Conservation (phyloP, 495 filamentous ascomycete species). For the Filosporella fistucella region DNA sequence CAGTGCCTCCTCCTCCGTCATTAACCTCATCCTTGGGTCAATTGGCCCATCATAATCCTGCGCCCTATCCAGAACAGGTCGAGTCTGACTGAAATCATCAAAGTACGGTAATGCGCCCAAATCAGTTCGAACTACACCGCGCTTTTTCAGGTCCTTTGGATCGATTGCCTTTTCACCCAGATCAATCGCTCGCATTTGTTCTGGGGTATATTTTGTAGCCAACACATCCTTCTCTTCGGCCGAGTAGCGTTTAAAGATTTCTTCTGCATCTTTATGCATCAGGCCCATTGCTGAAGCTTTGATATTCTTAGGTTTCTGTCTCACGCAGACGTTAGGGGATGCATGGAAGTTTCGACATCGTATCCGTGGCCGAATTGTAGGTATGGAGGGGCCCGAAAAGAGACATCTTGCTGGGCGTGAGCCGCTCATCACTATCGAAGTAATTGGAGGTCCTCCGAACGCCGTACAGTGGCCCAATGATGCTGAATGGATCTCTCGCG, state of each 20-base stretch:
- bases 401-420: constrained; percentile 55
- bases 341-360: constrained; percentile 49
- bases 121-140: constrained; percentile 65
- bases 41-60: constrained; percentile 28
- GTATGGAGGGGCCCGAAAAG: constrained; percentile 45
- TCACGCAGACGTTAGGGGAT: constrained; percentile 29
- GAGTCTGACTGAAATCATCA: constrained; percentile 76
- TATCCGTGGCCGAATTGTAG: constrained; percentile 37
- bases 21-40: constrained; percentile 56
- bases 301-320: constrained; percentile 31
- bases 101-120: constrained; percentile 69
- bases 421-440: constrained; percentile 45
- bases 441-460: constrained; percentile 6
- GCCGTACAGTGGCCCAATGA: constrained; percentile 15
- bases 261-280: constrained; percentile 25
- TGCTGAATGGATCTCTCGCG: constrained; percentile 6
- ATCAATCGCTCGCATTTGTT: constrained; percentile 80
- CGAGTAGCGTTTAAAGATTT: constrained; percentile 60
- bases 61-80: constrained; percentile 67
- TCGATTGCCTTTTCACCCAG: constrained; percentile 82
- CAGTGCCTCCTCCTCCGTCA: constrained; percentile 33
- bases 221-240: constrained; percentile 61
- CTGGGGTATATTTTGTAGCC: constrained; percentile 62
- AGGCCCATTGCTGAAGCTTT: constrained; percentile 28
- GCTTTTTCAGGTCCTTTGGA: constrained; percentile 67